phyloP scores from a whole-genome alignment of 179 eudicot species.

The Actinidia arguta region DNA sequence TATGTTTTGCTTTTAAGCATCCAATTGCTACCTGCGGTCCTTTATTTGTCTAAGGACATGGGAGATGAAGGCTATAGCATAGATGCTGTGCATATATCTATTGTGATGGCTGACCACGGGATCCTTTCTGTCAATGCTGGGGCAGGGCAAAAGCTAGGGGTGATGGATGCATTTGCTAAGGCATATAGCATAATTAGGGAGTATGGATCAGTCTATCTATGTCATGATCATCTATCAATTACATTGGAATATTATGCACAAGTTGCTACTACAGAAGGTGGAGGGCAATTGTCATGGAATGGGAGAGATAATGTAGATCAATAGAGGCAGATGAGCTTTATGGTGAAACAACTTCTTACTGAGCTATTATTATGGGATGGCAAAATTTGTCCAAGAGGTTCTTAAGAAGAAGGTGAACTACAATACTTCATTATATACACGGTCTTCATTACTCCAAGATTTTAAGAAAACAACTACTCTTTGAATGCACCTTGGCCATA shows the following conservation, averaged over 20 bases:
- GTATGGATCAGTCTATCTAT: constrained; percentile 80
- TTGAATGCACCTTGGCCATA: no score
- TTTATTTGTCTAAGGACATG: constrained; percentile 52
- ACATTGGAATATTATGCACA: no score
- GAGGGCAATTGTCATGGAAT: no score
- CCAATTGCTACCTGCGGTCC: constrained; percentile 85
- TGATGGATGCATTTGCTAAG: constrained; percentile 96
- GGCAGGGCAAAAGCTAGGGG: constrained; percentile 72
- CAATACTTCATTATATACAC: no score
- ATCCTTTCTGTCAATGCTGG: constrained; percentile 75
- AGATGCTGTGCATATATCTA: constrained; percentile 87
- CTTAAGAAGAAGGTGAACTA: no score
- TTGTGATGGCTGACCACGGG: constrained; percentile 82
- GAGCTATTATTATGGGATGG: no score
- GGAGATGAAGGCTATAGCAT: constrained; percentile 82
- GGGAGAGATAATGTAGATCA: no score
- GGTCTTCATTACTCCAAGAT: no score
- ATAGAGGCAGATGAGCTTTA: constrained; percentile 84
- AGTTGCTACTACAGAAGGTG: no score
- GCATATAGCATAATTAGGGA: constrained; percentile 82
- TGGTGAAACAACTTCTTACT: constrained; percentile 90
- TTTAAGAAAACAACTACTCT: no score
- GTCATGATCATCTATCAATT: no score
- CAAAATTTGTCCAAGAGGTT: no score
- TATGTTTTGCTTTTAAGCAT: constrained; percentile 91